phyloP scores from a whole-genome alignment of 805 yeast species.

The Cyberlindnera veronae region DNA sequence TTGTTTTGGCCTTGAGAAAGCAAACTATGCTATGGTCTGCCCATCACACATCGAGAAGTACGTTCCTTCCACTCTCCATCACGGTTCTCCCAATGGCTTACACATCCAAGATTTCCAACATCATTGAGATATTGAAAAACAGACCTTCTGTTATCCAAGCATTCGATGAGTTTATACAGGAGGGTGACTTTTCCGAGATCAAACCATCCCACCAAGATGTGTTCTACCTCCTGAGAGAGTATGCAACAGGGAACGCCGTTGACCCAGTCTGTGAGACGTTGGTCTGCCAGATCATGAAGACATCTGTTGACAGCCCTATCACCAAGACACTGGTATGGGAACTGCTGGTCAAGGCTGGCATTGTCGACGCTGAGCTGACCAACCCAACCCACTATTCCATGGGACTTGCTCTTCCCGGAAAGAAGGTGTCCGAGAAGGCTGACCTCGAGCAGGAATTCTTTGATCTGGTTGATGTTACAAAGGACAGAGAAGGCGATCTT shows the following conservation, averaged over 20 bases:
- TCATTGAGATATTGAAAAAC: conserved; percentile 29
- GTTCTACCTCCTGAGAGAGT: conserved; percentile 48
- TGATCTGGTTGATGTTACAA: conserved; percentile 28
- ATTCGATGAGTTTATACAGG: conserved; percentile 25
- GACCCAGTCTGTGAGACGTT: conserved; percentile 48
- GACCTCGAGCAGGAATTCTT: conserved; percentile 43
- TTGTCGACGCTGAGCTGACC: conserved; percentile 12
- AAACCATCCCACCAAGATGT: conserved; percentile 32
- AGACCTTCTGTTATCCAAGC: conserved; percentile 18
- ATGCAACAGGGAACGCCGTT: conserved; percentile 49
- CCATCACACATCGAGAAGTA: conserved; percentile 29
- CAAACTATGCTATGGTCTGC: conserved; percentile 45
- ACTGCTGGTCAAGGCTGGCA: conserved; percentile 35
- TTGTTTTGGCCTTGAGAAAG: conserved; percentile 47
- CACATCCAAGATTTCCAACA: conserved; percentile 32
- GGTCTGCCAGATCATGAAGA: conserved; percentile 37
- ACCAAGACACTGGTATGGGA: conserved; percentile 54
- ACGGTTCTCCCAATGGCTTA: conserved; percentile 41
- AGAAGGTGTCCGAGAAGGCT: conserved; percentile 40
- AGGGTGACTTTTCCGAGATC: conserved; percentile 4
- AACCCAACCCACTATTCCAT: conserved; percentile 55
- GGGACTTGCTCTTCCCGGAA: conserved; percentile 41
- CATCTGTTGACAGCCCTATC: conserved; percentile 38
- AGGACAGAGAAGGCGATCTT: conserved; percentile 13
- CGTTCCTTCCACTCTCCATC: conserved; percentile 39